Evolutionary conservation across 2,329 filamentous ascomycete genomes (phyloP), one percentile per base, ranked within the genome.

Genomic region (Penicillium sp.): DNA sequence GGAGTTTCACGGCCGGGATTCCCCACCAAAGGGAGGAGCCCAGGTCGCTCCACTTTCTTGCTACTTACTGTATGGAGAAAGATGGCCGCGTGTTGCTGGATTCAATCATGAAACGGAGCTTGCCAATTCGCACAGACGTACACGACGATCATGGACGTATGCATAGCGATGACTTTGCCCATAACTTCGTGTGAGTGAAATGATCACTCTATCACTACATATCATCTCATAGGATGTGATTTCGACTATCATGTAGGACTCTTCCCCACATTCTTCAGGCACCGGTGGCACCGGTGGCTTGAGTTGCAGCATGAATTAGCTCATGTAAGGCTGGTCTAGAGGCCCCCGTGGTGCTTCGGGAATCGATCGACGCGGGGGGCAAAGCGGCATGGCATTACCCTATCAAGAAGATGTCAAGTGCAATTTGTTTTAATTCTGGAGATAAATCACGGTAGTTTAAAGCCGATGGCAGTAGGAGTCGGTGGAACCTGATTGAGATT

Each of bases 281-380:
- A 59, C 44, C 30, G 26, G 57, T 62, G 58, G 28, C 56, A 59
- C 44, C 30, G 26, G 57, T 62, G 62, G 53, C 50, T 65, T 56
- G 47, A 51, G 22, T 38, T 42, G 30, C 51, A 54, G 50, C 38
- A 50, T 51, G 19, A 4, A 12, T 51, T 55, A 37, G 30, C 35
- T 61, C 45, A 53, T 15, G 19, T 13, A 12, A 8, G 17, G 24
- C 19, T 6, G 30, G 42, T 24, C 47, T 22, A 33, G 30, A 33
- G 45, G 60, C 53, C 26, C 63, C 65, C 65, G 62, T 65, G 64
- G 44, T 54, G 56, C 40, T 66, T 66, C 56, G 17, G 60, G 64
- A 44, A 68, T 65, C 17, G 65, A 67, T 67, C 65, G 55, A 55
- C 65, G 17, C 37, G 10, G n/a, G 19, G 37, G 51, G 33, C 9